These are phyloP conservation scores for Mallotus repandus DNA, from an alignment of 441 rosid genomes.

Conservation along the genomic window DNA sequence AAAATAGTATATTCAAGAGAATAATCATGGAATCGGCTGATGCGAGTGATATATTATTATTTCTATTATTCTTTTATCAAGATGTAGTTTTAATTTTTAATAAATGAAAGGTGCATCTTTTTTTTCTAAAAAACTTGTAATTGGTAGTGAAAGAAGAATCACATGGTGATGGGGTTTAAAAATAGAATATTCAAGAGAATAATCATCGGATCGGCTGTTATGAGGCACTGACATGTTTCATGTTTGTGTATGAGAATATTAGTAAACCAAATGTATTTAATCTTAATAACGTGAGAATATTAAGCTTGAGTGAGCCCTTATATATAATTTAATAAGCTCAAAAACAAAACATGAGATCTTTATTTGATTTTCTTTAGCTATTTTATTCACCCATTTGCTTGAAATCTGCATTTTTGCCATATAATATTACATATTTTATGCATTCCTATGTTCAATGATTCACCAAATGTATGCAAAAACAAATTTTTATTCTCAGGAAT, in stretches of 20 bases:
- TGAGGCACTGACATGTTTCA: slow-evolving; percentile 24
- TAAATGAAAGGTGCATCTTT: too few relatives aligned
- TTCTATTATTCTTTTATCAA: too few relatives aligned
- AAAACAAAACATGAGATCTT: slow-evolving; percentile 23
- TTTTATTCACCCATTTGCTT: slow-evolving; percentile 4
- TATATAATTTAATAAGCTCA: not conserved
- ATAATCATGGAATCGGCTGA: too few relatives aligned
- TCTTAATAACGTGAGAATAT: not conserved
- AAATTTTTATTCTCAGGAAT: not conserved
- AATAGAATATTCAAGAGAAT: slow-evolving; percentile 10
- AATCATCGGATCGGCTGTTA: slow-evolving; percentile 33
- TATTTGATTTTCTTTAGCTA: slow-evolving; percentile 16
- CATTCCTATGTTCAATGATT: not conserved
- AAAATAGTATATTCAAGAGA: too few relatives aligned
- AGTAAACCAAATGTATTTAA: not conserved
- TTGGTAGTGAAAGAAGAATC: too few relatives aligned
- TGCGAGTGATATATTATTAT: too few relatives aligned
- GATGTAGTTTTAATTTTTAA: too few relatives aligned
- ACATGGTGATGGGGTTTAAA: slow-evolving; percentile 4
- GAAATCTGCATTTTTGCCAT: not conserved
- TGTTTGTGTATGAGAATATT: slow-evolving; percentile 27
- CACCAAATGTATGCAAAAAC: not conserved
- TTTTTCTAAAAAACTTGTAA: too few relatives aligned
- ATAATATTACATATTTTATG: not conserved
- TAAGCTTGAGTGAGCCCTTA: too few relatives aligned